Base-by-base conservation (phyloP, 1,139 yeast species). In the Waltiozyma sp. region DNA sequence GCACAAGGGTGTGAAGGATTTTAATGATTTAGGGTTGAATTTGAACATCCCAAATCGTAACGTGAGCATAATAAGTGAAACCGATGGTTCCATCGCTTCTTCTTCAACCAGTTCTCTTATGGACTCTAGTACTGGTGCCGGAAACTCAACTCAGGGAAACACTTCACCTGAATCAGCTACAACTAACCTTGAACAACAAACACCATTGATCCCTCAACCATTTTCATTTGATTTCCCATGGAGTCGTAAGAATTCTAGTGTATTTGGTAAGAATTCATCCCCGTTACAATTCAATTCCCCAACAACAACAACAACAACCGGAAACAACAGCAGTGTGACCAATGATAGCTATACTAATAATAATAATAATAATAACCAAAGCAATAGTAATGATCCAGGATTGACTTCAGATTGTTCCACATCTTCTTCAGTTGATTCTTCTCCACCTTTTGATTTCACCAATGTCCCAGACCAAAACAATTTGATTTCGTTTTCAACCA, bases 161-260 rank as follows among this genome's bases (percentile, higher is more conserved):
- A 28, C 16, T 10, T 28, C 34, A 28, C n/a, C n/a, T 28, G 16
- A 28, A 14, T 28, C 34, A 28, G 6, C 6, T 14, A 28, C n/a
- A 10, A 14, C 34, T 10, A 28, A 10, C 10, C 9, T 14, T 28
- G 34, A 21, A 5, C 23, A 28, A 28, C 16, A 14, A 28, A 14
- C 34, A 15, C 5, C 34, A 28, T 28, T 15, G 34, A 28, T 28
- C 16, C 5, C 5, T 10, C 16, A 14, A 11, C n/a, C 18, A 33
- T 59, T 61, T 45, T 57, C 69, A 3, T 69, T 69, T 54, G 72
- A 69, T 45, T 69, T 69, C 54, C 73, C 73, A 6, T 65, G 64
- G 64, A 49, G 54, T 36, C 54, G 54, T 26, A 55, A 52, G 38
- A 46, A 44, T 23, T 46, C 55, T 1, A 13, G 36, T 26, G 16